These are phyloP conservation scores for Nasturtium officinale DNA, from an alignment of 345 rosid species.

Conservation along the genomic window DNA sequence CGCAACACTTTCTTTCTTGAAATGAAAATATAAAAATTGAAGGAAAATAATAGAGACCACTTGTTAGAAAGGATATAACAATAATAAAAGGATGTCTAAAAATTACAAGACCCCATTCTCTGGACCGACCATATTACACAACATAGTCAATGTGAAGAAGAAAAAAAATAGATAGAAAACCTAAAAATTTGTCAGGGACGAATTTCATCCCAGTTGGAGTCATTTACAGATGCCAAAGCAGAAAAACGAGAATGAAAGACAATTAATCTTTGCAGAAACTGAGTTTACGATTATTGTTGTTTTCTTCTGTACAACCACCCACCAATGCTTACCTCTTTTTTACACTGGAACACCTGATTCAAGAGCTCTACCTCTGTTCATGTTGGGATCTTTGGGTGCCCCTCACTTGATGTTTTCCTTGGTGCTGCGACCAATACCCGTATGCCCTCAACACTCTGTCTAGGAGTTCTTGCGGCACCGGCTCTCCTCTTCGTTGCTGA, in stretches of 20 bases:
- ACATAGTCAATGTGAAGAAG: slow-evolving; percentile 10
- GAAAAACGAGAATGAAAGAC: slow-evolving; percentile 28
- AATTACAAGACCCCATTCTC: slow-evolving; percentile 21
- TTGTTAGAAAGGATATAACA: slow-evolving; percentile 2
- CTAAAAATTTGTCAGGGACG: slow-evolving; percentile 25
- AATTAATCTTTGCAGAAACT: slow-evolving; percentile 39
- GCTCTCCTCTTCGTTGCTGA: slow-evolving; percentile 89
- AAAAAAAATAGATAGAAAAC: not conserved
- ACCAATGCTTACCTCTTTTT: slow-evolving; percentile 37
- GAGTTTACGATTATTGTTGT: slow-evolving; percentile 38
- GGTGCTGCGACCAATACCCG: slow-evolving; percentile 79
- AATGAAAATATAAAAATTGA: not conserved
- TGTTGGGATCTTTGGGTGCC: slow-evolving; percentile 42
- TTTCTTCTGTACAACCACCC: slow-evolving; percentile 41
- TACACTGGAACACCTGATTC: slow-evolving; percentile 41
- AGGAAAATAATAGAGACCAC: not conserved
- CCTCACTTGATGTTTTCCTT: slow-evolving; percentile 67
- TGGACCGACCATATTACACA: slow-evolving; percentile 23
- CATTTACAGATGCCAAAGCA: slow-evolving; percentile 42
- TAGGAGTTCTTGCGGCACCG: slow-evolving; percentile 82
- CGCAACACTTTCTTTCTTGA: not conserved
- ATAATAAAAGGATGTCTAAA: slow-evolving; percentile 12
- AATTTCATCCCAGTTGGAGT: slow-evolving; percentile 33
- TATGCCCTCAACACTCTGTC: slow-evolving; percentile 82
- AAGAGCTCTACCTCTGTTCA: slow-evolving; percentile 34